Conservation (phyloP, 192 early-diverging fungal genomes). For the Coemansia sp. region DNA sequence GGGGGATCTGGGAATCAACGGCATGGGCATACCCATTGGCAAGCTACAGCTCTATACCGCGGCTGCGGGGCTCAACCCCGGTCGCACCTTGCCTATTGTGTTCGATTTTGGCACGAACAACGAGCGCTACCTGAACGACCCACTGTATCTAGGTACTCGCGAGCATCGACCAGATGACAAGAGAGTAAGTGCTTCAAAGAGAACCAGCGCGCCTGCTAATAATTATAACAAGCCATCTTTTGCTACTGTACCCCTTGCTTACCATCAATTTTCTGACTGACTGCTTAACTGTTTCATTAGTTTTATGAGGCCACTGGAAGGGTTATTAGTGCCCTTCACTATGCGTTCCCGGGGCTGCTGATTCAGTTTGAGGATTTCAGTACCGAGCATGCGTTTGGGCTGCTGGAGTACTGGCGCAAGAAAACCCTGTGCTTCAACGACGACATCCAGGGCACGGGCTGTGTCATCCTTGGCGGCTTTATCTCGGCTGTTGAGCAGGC, state of each 20-base stretch:
- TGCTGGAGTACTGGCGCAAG: conserved; percentile 76
- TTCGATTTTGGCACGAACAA: conserved; percentile 90
- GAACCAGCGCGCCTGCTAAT: neutral
- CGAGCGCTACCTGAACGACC: conserved; percentile 71
- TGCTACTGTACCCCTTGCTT: conserved; percentile 60
- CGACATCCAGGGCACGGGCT: conserved; percentile 67
- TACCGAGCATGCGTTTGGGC: conserved; percentile 85
- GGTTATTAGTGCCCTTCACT: conserved; percentile 68
- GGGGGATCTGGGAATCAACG: conserved; percentile 88
- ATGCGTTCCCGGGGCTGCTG: conserved; percentile 74
- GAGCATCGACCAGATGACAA: conserved; percentile 61
- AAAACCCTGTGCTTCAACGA: conserved; percentile 90
- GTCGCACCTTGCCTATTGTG: conserved; percentile 82
- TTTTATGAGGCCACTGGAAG: conserved; percentile 79
- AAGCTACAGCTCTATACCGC: conserved; percentile 87
- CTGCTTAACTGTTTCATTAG: conserved; percentile 6
- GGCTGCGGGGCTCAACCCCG: conserved; percentile 78
- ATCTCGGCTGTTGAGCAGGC: conserved; percentile 79
- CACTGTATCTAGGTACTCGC: conserved; percentile 78
- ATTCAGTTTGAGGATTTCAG: conserved; percentile 98
- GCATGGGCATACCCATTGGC: conserved; percentile 91
- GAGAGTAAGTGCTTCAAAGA: conserved; percentile 12
- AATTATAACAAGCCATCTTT: conserved; percentile 63
- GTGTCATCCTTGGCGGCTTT: conserved; percentile 89
- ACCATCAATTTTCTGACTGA: conserved; percentile 58